Conservation (phyloP, 495 filamentous ascomycete genomes). For the Penicillium angulare region DNA sequence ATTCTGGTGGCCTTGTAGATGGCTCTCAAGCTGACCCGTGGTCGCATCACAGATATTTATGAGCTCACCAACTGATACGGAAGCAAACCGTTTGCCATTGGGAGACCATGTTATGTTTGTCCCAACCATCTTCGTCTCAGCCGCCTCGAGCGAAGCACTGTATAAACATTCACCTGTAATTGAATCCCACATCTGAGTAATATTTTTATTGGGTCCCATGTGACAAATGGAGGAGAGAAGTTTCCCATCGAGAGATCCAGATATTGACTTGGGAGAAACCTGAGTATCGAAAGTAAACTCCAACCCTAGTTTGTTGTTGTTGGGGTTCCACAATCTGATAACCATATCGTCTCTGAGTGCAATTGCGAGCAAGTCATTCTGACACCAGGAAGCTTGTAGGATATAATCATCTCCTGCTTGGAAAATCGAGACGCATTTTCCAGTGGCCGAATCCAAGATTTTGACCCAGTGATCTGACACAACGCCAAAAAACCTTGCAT, state of each 20-base stretch:
- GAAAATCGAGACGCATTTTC: neutral
- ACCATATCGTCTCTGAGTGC: neutral
- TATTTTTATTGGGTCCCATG: neutral
- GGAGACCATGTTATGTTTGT: neutral
- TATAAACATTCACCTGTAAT: neutral
- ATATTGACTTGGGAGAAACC: too few relatives aligned
- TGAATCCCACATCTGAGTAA: neutral
- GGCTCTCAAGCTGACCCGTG: neutral
- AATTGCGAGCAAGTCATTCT: neutral
- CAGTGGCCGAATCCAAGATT: neutral
- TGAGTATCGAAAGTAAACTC: too few relatives aligned
- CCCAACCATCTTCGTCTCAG: too few relatives aligned
- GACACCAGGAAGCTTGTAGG: neutral
- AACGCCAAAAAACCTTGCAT: neutral
- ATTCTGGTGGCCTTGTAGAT: neutral
- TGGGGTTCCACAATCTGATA: neutral
- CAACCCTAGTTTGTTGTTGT: neutral
- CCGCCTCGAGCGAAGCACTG: too few relatives aligned
- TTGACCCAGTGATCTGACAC: neutral
- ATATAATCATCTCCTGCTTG: neutral
- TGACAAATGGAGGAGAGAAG: too few relatives aligned
- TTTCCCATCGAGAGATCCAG: too few relatives aligned
- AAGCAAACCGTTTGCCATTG: neutral
- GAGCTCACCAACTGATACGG: neutral
- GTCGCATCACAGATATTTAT: neutral